phyloP scores from a whole-genome alignment of 2,329 filamentous ascomycete genomes.

The Xylariales sp. region DNA sequence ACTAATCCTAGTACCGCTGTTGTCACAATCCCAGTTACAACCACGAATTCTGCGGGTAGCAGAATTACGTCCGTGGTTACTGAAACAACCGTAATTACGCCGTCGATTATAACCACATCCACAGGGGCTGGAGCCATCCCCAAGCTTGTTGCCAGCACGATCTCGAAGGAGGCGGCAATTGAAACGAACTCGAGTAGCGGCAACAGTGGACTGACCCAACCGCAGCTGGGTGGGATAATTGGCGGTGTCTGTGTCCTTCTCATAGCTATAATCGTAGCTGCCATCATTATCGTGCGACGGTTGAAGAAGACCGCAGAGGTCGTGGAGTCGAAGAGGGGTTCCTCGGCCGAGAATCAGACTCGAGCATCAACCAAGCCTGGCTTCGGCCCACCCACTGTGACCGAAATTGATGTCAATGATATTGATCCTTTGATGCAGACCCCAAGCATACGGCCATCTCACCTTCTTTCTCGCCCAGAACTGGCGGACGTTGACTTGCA shows the following conservation, averaged over 20 bases:
- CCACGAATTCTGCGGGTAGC: slow-evolving; percentile 35
- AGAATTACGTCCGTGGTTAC: slow-evolving; percentile 34
- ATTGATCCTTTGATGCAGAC: slow-evolving; percentile 34
- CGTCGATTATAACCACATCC: slow-evolving; percentile 18
- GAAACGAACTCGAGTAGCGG: slow-evolving; percentile 16
- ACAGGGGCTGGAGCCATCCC: slow-evolving; percentile 23
- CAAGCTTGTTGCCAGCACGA: slow-evolving; percentile 39
- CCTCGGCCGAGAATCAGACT: slow-evolving; percentile 24
- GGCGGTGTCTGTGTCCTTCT: slow-evolving; percentile 45
- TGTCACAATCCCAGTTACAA: slow-evolving; percentile 38
- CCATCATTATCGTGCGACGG: slow-evolving; percentile 45
- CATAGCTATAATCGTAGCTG: slow-evolving; percentile 38
- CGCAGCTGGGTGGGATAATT: slow-evolving; percentile 49
- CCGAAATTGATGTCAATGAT: slow-evolving; percentile 36
- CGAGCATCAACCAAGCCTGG: slow-evolving; percentile 31
- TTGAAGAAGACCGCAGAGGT: slow-evolving; percentile 40
- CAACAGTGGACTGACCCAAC: slow-evolving; percentile 29
- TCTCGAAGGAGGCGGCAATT: slow-evolving; percentile 34
- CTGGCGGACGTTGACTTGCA: slow-evolving; percentile 9
- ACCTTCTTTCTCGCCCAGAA: slow-evolving; percentile 14
- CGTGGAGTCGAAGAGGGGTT: slow-evolving; percentile 28
- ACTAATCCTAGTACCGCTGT: slow-evolving; percentile 41
- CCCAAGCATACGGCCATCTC: slow-evolving; percentile 17
- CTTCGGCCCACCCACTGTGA: slow-evolving; percentile 32
- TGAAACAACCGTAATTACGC: slow-evolving; percentile 30